phyloP scores from a whole-genome alignment of 805 yeast species.

The Cyberlindnera japonica region DNA sequence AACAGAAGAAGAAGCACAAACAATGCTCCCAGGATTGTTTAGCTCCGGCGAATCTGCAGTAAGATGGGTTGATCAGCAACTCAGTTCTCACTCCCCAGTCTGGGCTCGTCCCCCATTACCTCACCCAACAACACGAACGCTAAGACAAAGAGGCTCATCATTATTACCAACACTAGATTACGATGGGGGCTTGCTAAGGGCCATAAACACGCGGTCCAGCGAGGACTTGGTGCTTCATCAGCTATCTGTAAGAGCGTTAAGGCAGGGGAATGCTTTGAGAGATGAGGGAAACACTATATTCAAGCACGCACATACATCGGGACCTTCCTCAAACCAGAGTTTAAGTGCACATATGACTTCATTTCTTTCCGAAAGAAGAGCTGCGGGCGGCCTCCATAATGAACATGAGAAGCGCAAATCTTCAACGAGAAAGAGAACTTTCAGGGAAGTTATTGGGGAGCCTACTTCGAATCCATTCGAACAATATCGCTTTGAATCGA shows the following conservation, averaged over 20 bases:
- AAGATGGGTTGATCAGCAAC: slow-evolving; percentile 8
- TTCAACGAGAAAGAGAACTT: slow-evolving; percentile 16
- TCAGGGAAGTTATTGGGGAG: slow-evolving; percentile 12
- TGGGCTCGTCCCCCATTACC: background rate
- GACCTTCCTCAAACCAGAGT: no score
- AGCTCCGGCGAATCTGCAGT: background rate
- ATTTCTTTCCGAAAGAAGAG: slow-evolving; percentile 10
- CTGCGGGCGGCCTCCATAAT: slow-evolving; percentile 8
- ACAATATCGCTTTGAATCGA: slow-evolving; percentile 8
- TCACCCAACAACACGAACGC: no score
- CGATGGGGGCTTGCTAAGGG: background rate
- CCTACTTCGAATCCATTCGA: slow-evolving; percentile 4
- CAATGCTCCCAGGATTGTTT: background rate
- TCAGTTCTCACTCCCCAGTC: background rate
- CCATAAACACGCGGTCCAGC: slow-evolving; percentile 3
- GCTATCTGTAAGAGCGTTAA: background rate
- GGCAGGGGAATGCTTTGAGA: background rate
- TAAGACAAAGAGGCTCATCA: no score
- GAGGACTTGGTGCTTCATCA: slow-evolving; percentile 1
- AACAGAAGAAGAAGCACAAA: background rate
- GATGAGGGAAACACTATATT: background rate
- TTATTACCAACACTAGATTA: background rate
- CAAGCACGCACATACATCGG: background rate
- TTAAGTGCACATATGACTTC: background rate
- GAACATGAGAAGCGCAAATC: background rate